Conservation (phyloP, 805 yeast species). For the Yamadazyma laniorum region DNA sequence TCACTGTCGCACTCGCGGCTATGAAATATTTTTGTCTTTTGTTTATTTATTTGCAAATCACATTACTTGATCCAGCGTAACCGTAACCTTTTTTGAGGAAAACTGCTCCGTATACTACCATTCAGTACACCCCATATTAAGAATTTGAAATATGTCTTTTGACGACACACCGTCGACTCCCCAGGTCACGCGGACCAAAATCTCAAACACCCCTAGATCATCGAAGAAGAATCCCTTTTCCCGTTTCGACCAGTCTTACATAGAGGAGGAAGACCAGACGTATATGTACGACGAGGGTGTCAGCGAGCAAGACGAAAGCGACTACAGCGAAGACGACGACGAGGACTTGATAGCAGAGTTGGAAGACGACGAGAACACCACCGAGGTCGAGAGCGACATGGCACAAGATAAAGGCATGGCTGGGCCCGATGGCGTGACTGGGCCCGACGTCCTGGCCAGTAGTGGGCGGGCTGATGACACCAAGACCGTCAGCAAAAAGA, state of each 20-base stretch:
- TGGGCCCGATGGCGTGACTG: background rate
- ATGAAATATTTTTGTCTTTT: background rate
- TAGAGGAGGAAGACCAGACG: constrained; percentile 41
- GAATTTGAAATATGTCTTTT: background rate
- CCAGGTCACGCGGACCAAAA: constrained; percentile 3
- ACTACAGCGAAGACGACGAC: constrained; percentile 10
- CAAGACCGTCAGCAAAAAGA: too few relatives aligned
- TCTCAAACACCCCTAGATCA: constrained; percentile 13
- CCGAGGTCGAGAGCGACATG: constrained; percentile 12
- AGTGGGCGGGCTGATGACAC: too few relatives aligned
- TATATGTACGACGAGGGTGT: constrained; percentile 23
- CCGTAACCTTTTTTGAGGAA: too few relatives aligned
- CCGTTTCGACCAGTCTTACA: constrained; percentile 27
- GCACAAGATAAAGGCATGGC: constrained; percentile 4
- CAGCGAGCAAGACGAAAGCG: constrained; percentile 18
- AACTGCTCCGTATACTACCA: too few relatives aligned
- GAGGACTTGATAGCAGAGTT: constrained; percentile 10
- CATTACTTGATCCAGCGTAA: background rate
- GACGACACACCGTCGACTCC: constrained; percentile 8
- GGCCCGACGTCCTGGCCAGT: background rate
- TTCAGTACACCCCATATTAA: too few relatives aligned
- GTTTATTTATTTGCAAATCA: too few relatives aligned
- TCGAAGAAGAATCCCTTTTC: constrained; percentile 9
- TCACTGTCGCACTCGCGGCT: background rate
- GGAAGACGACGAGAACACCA: constrained; percentile 11